These are phyloP conservation scores for Chromosphaera perkinsii DNA, from an alignment of 208 protist genomes.

Conservation along the genomic window DNA sequence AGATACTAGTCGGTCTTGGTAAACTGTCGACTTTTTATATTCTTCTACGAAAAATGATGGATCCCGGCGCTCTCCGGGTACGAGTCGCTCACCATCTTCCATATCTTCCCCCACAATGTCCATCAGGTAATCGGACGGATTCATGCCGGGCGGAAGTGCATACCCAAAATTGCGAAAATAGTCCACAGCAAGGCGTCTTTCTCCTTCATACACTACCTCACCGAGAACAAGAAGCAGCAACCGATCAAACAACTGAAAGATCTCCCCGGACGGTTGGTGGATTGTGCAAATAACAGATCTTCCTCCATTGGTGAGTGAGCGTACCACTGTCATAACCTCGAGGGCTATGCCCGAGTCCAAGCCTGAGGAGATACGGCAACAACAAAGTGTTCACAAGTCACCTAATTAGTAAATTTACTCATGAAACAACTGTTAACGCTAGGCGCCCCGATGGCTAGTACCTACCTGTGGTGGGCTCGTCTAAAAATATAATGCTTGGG, in stretches of 20 bases:
- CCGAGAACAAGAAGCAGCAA: slow-evolving; percentile 22
- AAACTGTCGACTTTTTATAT: not conserved
- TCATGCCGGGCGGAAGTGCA: not conserved
- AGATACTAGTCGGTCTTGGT: not conserved
- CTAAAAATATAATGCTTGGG: slow-evolving; percentile 36
- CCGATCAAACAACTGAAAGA: slow-evolving; percentile 23
- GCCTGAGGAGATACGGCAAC: too few species aligned
- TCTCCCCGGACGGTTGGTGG: slow-evolving; percentile 20
- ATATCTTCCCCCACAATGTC: not conserved
- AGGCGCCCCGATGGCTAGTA: too few species aligned
- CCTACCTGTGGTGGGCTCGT: slow-evolving; percentile 48
- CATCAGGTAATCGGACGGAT: slow-evolving; percentile 22
- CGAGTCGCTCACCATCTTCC: not conserved
- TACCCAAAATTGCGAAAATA: slow-evolving; percentile 10
- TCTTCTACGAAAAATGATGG: not conserved
- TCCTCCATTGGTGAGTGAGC: not conserved
- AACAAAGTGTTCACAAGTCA: too few species aligned
- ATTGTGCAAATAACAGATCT: slow-evolving; percentile 29
- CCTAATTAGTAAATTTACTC: too few species aligned
- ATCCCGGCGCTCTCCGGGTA: not conserved
- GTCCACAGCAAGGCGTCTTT: not conserved
- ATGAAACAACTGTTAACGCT: too few species aligned
- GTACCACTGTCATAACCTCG: slow-evolving; percentile 24
- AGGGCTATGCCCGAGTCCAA: slow-evolving; percentile 74
- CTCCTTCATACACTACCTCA: slow-evolving; percentile 2